Evolutionary conservation across 805 yeast species (phyloP).

Genomic region (Ogataea allantospora): DNA sequence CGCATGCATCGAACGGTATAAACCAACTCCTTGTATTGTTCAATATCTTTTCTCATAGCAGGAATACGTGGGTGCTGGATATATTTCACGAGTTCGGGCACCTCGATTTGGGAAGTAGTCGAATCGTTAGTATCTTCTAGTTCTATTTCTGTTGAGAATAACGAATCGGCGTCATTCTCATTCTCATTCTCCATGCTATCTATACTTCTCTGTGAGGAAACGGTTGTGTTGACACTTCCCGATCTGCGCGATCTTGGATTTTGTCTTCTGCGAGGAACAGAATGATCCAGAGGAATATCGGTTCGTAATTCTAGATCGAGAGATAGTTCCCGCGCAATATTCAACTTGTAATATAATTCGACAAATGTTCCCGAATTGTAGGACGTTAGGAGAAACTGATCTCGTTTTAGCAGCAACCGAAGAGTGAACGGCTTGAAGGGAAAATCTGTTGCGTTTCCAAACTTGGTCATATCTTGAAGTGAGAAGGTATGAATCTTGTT

Average conservation of each 20-base stretch:
- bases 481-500: slow-evolving; percentile 22
- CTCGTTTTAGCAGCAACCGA: slow-evolving; percentile 29
- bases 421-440: slow-evolving; percentile 31
- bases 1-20: slow-evolving; percentile 31
- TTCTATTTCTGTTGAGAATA: too few species aligned
- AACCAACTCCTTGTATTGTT: slow-evolving; percentile 27
- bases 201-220: slow-evolving; percentile 6
- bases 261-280: slow-evolving; percentile 31
- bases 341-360: slow-evolving; percentile 32
- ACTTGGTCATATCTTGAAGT: slow-evolving; percentile 31
- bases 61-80: neutral
- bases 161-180: slow-evolving; percentile 7
- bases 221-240: slow-evolving; percentile 6
- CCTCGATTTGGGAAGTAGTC: too few species aligned
- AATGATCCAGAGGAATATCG: slow-evolving; percentile 28
- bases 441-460: slow-evolving; percentile 35
- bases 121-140: too few species aligned
- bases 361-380: slow-evolving; percentile 30
- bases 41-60: slow-evolving; percentile 8
- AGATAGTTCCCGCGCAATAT: slow-evolving; percentile 33
- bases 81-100: neutral
- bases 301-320: slow-evolving; percentile 31
- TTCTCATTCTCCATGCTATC: slow-evolving; percentile 8
- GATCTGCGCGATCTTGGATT: slow-evolving; percentile 8
- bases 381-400: slow-evolving; percentile 27